Evolutionary conservation across 371 early-diverging fungal species (phyloP).

Genomic region (Mucor circinelloides): DNA sequence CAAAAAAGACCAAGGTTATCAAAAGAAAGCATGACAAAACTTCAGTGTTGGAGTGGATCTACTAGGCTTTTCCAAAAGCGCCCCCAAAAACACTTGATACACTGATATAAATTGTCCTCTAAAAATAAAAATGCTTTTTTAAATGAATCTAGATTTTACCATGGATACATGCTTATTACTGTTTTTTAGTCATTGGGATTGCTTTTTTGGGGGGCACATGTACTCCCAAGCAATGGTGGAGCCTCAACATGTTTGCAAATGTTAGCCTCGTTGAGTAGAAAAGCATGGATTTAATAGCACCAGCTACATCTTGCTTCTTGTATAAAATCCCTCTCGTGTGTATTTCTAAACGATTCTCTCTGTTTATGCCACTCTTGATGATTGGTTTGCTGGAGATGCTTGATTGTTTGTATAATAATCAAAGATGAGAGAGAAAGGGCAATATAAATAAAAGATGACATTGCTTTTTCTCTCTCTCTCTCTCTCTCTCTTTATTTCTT

Average conservation of each 20-base stretch:
- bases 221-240: too few relatives aligned
- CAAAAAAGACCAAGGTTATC: background rate
- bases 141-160: too few relatives aligned
- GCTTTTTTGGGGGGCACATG: too few relatives aligned
- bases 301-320: too few relatives aligned
- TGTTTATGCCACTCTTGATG: background rate
- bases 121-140: too few relatives aligned
- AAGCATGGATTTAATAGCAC: too few relatives aligned
- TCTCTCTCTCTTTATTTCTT: background rate
- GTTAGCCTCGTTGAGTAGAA: too few relatives aligned
- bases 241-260: too few relatives aligned
- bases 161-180: too few relatives aligned
- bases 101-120: too few relatives aligned
- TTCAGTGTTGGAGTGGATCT: background rate
- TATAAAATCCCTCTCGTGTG: background rate
- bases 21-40: background rate
- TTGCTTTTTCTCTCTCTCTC: background rate
- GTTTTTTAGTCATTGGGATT: too few relatives aligned
- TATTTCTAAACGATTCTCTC: background rate
- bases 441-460: constrained; percentile 1
- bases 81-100: too few relatives aligned
- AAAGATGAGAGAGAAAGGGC: background rate
- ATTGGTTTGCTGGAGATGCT: constrained; percentile 1
- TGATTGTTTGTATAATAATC: background rate
- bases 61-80: background rate